A percentile compares a stretch with the other conserved stretches of the same genome.
These are phyloP conservation scores for Canariomyces notabilis DNA, from an alignment of 2,329 filamentous ascomycete species.

Conservation along the genomic window DNA sequence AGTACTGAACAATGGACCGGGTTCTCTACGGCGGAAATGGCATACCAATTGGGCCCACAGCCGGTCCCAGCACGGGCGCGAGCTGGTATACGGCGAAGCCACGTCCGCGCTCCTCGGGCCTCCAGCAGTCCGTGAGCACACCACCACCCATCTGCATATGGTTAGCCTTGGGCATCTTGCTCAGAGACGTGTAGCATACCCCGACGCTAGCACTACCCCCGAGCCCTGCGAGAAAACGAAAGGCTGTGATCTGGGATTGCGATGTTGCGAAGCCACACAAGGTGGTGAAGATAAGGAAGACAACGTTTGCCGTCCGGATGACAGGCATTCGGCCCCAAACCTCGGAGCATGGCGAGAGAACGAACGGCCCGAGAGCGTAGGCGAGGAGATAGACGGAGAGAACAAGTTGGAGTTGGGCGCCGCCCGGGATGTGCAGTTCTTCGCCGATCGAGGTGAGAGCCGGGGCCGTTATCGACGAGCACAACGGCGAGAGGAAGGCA, in stretches of 20 bases:
- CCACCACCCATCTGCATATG: constrained; percentile 38
- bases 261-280: constrained; percentile 47
- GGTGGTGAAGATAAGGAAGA: constrained; percentile 51
- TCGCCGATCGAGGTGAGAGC: constrained; percentile 32
- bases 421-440: constrained; percentile 37
- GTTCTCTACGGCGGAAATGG: too few relatives aligned
- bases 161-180: background rate
- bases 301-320: constrained; percentile 49
- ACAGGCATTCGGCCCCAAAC: constrained; percentile 51
- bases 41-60: constrained; percentile 38
- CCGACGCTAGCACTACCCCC: constrained; percentile 51
- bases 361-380: constrained; percentile 48
- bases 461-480: constrained; percentile 41
- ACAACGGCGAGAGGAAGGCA: constrained; percentile 48
- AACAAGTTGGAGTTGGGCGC: constrained; percentile 37
- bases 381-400: constrained; percentile 52
- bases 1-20: constrained; percentile 17
- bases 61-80: constrained; percentile 57
- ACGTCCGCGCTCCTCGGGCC: constrained; percentile 54
- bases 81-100: constrained; percentile 57
- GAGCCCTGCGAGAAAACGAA: constrained; percentile 54
- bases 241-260: constrained; percentile 50
- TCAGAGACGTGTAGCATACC: constrained; percentile 18
- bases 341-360: constrained; percentile 49
- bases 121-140: constrained; percentile 52